Conservation (phyloP, 768 basidiomycete genomes). For the Pholiota conissans region DNA sequence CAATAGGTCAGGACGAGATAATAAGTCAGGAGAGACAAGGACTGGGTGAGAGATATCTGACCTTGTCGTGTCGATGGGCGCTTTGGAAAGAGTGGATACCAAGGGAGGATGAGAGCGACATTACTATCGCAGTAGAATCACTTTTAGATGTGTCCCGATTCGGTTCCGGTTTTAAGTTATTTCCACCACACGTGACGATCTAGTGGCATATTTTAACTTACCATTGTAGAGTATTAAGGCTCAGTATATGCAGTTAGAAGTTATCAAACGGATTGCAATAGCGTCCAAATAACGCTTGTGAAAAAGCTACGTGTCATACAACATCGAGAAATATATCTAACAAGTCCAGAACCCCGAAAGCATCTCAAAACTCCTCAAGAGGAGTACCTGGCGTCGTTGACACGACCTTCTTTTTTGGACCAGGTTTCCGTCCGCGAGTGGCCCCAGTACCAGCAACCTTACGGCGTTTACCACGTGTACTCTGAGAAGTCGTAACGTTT, state of each 20-base stretch:
- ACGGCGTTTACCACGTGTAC: constrained; percentile 42
- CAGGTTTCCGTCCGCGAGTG: constrained; percentile 40
- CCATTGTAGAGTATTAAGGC: too few relatives aligned
- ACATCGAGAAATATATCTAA: constrained; percentile 13
- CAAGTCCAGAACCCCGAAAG: not conserved
- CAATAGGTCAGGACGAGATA: too few relatives aligned
- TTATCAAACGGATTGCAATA: not conserved
- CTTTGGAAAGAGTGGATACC: not conserved
- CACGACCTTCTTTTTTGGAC: constrained; percentile 35
- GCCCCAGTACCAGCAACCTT: constrained; percentile 35
- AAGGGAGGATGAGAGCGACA: not conserved
- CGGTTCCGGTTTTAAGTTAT: not conserved
- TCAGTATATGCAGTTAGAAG: not conserved
- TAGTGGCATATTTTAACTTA: too few relatives aligned
- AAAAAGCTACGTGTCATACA: constrained; percentile 13
- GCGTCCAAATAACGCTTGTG: not conserved
- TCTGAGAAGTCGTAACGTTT: constrained; percentile 28
- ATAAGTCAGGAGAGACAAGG: too few relatives aligned
- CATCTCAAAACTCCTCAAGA: constrained; percentile 11
- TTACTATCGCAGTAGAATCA: too few relatives aligned
- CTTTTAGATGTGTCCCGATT: not conserved
- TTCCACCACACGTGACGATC: too few relatives aligned
- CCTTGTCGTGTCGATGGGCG: too few relatives aligned
- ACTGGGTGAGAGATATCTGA: too few relatives aligned
- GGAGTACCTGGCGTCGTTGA: constrained; percentile 6